Conservation (phyloP, 306 rosid species). For the Quercus glauca region DNA sequence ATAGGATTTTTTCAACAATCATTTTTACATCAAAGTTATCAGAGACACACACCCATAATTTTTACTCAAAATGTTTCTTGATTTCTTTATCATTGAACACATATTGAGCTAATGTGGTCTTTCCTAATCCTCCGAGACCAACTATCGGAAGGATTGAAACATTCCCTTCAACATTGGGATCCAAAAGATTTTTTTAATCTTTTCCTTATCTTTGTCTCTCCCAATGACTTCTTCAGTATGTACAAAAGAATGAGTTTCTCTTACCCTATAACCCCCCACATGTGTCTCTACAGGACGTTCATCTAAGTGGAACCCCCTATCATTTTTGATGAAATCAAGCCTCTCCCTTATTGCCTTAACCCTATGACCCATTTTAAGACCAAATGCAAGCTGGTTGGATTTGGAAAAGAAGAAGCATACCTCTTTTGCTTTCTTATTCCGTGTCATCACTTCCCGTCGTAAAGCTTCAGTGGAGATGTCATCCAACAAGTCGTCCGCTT, state of each 20-base stretch:
- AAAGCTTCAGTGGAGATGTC: too few species aligned
- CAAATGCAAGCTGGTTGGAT: too few species aligned
- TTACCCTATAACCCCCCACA: fast-evolving
- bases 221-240: neutral
- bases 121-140: too few species aligned
- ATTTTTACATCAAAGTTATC: too few species aligned
- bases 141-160: neutral
- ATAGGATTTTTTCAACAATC: too few species aligned
- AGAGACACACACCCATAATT: too few species aligned
- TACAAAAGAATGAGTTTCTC: too few species aligned
- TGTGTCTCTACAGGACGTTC: too few species aligned
- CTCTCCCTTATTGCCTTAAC: neutral
- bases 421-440: too few species aligned
- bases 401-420: fast-evolving
- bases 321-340: fast-evolving
- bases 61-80: neutral
- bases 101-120: conserved; percentile 8
- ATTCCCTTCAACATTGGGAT: neutral
- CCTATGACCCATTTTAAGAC: neutral
- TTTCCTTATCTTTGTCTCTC: neutral
- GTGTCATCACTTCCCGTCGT: too few species aligned
- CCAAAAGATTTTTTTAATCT: neutral
- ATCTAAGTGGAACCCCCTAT: too few species aligned
- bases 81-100: neutral
- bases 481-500: too few species aligned